These are phyloP conservation scores for Nothophaeocryptopus gaeumannii DNA, from an alignment of 2,329 filamentous ascomycete species.

Conservation along the genomic window DNA sequence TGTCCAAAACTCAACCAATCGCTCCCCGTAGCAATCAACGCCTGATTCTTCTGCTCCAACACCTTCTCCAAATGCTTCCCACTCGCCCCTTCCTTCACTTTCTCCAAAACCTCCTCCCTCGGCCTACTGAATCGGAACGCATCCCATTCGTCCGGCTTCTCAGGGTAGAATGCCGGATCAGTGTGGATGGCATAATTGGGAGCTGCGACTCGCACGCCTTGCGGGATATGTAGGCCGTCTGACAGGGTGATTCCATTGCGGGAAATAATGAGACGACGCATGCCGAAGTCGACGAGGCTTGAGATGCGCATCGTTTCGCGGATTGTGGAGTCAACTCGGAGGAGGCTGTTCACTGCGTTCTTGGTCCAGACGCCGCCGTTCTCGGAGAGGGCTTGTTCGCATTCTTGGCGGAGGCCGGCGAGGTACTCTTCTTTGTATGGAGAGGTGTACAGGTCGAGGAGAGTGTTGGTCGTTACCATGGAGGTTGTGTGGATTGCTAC, in stretches of 20 bases:
- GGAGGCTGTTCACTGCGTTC: slow-evolving; percentile 24
- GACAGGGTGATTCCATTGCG: slow-evolving; percentile 25
- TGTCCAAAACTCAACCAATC: slow-evolving; percentile 20
- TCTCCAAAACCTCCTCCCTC: slow-evolving; percentile 11
- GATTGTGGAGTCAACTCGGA: slow-evolving; percentile 28
- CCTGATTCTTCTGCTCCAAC: slow-evolving; percentile 14
- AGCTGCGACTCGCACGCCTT: slow-evolving; percentile 26
- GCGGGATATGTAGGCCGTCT: slow-evolving; percentile 24
- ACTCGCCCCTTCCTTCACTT: slow-evolving; percentile 3
- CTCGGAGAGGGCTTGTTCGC: slow-evolving; percentile 16
- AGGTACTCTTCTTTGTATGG: slow-evolving; percentile 18
- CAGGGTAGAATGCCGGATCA: slow-evolving; percentile 26
- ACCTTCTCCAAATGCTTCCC: slow-evolving; percentile 6
- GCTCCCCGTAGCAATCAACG: slow-evolving; percentile 10
- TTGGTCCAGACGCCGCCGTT: slow-evolving; percentile 24
- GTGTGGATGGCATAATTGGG: slow-evolving; percentile 24
- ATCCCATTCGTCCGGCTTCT: slow-evolving; percentile 22
- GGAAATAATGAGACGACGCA: slow-evolving; percentile 25
- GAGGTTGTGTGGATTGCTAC: slow-evolving; percentile 30
- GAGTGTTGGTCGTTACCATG: slow-evolving; percentile 25
- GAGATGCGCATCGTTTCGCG: slow-evolving; percentile 29
- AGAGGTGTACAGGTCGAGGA: slow-evolving; percentile 25
- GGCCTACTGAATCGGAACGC: slow-evolving; percentile 27
- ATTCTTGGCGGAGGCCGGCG: slow-evolving; percentile 27
- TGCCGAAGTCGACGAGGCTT: slow-evolving; percentile 17